Base-by-base conservation (phyloP, 2,329 filamentous ascomycete genomes). In the Lasiodiplodia theobromae region DNA sequence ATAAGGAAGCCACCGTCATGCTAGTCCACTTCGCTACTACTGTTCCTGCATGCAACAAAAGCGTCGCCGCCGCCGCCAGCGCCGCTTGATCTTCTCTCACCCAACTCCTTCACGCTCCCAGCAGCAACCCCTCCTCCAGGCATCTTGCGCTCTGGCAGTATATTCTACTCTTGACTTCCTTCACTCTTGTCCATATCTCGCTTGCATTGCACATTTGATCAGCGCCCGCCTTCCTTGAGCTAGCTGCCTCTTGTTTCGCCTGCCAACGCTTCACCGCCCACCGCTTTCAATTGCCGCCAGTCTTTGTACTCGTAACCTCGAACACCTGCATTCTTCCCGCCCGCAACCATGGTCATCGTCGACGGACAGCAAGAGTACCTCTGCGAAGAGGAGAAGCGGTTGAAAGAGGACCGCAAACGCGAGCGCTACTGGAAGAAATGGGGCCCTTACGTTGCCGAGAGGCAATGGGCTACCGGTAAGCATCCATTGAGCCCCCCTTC, bases 391-490 rank as follows among this genome's bases (percentile, higher is more conserved):
- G 95, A 98, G 85, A 92, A 91, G 80, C 91, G 96, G 62, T 87
- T 98, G 74, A 91, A 91, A 77, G 89, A 97, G 77, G 95, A 98
- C 81, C 88, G 90, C 69, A 88, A 95, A 72, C 90, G 91, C 71
- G 87, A 83, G 72, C 95, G 93, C 80, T 98, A 98, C 84, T 98
- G 95, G 95, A 98, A 98, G 88, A 93, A 91, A 89, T 97, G 94
- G 94, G 95, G 95, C 67, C 91, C 94, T 28, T 98, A 97, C 77
- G 91, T 97, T 74, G 89, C 94, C 67, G 95, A 98, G 84, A 87
- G 94, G 77, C 94, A 97, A 84, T 97, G 95, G 95, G 94, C 94
- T 69, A 97, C 94, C 73, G 94, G 92, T 92, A 83, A 78, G 87
- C 75, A n/a, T n/a, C 68, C 23, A 53, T 40, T 49, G 23, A 47